phyloP scores from a whole-genome alignment of 345 rosid species.

The Bruguiera parviflora region DNA sequence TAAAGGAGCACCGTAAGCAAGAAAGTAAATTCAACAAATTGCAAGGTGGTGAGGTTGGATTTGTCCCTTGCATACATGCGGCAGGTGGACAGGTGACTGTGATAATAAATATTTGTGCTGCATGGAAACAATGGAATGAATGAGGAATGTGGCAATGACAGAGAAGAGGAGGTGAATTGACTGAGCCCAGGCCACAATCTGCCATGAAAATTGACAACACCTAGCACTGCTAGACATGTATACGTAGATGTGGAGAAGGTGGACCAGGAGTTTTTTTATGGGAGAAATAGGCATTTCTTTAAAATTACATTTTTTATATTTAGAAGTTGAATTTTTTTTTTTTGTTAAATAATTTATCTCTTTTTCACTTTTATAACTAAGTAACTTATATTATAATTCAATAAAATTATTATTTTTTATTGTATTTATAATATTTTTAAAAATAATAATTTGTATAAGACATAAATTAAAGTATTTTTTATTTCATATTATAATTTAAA shows the following conservation, averaged over 20 bases:
- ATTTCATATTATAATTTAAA: no score
- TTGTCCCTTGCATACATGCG: neutral
- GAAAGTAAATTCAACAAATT: neutral
- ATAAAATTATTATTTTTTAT: no score
- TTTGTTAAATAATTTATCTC: no score
- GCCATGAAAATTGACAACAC: slow-evolving; percentile 23
- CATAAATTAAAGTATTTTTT: no score
- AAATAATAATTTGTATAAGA: no score
- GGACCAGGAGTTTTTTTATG: slow-evolving; percentile 20
- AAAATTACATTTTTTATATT: no score
- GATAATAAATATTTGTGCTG: slow-evolving; percentile 3
- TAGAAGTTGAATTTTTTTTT: no score
- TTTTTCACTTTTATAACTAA: no score
- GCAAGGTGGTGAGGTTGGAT: neutral
- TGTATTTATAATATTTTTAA: no score
- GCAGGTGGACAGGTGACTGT: slow-evolving; percentile 14
- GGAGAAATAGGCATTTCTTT: no score
- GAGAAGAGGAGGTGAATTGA: slow-evolving; percentile 4
- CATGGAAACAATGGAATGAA: slow-evolving; percentile 19
- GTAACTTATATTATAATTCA: no score
- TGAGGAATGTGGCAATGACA: slow-evolving; percentile 18
- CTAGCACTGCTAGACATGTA: slow-evolving; percentile 18
- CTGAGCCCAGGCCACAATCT: slow-evolving; percentile 14
- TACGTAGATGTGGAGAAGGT: neutral
- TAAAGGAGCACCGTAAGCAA: neutral